phyloP scores from a whole-genome alignment of 2,329 filamentous ascomycete species.

The Fusarium sarcochroum region DNA sequence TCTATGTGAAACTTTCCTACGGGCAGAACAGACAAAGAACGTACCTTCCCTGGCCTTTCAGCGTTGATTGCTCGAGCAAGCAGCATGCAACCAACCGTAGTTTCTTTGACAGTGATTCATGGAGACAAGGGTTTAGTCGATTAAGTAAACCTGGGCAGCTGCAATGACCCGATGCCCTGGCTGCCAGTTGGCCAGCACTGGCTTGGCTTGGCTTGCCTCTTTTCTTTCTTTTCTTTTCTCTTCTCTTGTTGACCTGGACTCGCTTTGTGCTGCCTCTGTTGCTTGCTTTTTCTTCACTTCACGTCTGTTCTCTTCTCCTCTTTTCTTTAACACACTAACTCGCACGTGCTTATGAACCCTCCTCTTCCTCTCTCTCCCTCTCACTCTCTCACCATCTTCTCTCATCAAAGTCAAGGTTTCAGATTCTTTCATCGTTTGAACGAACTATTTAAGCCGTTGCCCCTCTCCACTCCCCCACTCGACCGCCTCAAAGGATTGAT shows the following conservation, averaged over 20 bases:
- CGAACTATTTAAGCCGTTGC: neutral
- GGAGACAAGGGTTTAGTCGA: neutral
- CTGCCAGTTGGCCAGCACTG: constrained; percentile 4
- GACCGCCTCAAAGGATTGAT: neutral
- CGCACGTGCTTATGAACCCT: neutral
- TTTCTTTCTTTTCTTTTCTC: constrained; percentile 9
- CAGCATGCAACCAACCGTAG: neutral
- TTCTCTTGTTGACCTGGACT: constrained; percentile 3
- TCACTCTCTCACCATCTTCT: neutral
- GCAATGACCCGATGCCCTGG: constrained; percentile 8
- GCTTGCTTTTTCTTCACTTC: constrained; percentile 17
- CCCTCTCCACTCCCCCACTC: constrained; percentile 8
- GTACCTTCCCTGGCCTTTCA: neutral
- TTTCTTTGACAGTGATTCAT: constrained; percentile 3
- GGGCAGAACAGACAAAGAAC: neutral
- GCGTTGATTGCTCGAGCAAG: neutral
- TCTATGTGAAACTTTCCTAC: neutral
- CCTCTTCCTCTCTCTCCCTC: neutral
- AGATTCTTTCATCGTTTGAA: neutral
- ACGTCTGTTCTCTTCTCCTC: neutral
- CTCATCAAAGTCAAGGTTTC: neutral
- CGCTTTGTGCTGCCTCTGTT: neutral
- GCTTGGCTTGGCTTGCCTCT: neutral
- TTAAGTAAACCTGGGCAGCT: neutral
- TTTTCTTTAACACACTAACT: neutral